These are phyloP conservation scores for Pichia kluyveri DNA, from an alignment of 805 yeast species.

Conservation along the genomic window DNA sequence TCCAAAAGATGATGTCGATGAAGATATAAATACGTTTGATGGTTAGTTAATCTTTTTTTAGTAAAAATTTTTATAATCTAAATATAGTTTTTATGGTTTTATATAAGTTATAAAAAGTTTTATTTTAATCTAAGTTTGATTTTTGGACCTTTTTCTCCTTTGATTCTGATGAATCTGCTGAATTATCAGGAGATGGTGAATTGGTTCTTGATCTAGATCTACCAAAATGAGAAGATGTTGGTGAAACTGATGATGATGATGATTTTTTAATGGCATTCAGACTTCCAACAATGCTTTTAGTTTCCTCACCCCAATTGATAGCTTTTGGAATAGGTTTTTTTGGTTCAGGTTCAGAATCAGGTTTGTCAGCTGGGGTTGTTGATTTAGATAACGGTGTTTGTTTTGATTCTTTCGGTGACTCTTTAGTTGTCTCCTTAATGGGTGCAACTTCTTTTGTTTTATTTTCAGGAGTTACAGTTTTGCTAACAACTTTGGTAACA, in stretches of 20 bases:
- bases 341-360: neutral
- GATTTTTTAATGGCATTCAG: neutral
- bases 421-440: too few species aligned
- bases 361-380: too few species aligned
- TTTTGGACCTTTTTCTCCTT: constrained; percentile 8
- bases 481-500: too few species aligned
- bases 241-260: neutral
- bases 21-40: neutral
- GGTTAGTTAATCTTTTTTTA: too few species aligned
- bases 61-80: too few species aligned
- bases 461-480: too few species aligned
- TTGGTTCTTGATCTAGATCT: neutral
- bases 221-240: neutral
- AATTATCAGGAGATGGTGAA: neutral
- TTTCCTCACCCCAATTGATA: too few species aligned
- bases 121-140: constrained; percentile 16
- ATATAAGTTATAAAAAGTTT: neutral
- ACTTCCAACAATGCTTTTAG: neutral
- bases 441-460: too few species aligned
- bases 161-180: neutral
- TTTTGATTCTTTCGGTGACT: too few species aligned
- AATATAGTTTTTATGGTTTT: too few species aligned
- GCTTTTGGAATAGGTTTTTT: neutral
- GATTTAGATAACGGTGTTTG: too few species aligned
- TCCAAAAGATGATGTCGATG: neutral